A percentile compares a stretch with the other conserved stretches of the same genome.
Conservation (phyloP, 2,329 filamentous ascomycete species). For the Zymoseptoria passerinii region DNA sequence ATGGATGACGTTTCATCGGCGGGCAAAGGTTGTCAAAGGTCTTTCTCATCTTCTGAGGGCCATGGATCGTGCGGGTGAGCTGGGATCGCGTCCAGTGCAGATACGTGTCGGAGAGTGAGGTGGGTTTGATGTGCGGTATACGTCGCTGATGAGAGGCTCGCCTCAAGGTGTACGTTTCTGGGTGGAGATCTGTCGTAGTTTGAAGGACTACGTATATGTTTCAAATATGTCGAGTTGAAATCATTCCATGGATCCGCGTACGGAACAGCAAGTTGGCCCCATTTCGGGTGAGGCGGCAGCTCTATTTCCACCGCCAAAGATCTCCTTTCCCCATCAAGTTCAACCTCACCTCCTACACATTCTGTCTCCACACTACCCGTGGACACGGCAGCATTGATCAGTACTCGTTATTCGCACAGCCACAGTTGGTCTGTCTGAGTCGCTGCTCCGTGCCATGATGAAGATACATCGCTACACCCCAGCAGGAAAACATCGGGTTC, state of each 20-base stretch:
- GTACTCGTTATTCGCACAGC: not conserved
- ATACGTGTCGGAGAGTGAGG: not conserved
- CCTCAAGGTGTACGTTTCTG: not conserved
- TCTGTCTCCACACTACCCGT: not conserved
- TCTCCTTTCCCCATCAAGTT: not conserved
- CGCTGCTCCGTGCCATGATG: not conserved
- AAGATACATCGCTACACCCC: not conserved
- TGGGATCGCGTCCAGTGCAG: conserved; percentile 1
- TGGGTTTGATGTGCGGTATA: not conserved
- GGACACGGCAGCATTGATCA: not conserved
- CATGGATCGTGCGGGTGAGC: conserved; percentile 4
- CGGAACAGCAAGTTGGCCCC: not conserved
- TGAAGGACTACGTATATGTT: not conserved
- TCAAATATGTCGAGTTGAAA: not conserved
- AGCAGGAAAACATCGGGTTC: not conserved
- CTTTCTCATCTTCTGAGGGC: conserved; percentile 7
- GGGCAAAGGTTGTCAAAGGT: not conserved
- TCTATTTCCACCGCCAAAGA: not conserved
- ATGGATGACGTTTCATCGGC: conserved; percentile 29
- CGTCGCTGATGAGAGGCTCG: not conserved
- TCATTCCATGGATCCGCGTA: not conserved
- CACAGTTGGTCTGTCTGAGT: not conserved
- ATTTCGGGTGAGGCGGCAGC: not conserved
- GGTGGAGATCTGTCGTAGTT: not conserved
- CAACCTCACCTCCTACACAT: not conserved